A percentile compares a stretch with the other conserved stretches of the same genome.
These are phyloP conservation scores for Quercus lobata DNA, from an alignment of 331 rosid genomes.

Conservation along the genomic window DNA sequence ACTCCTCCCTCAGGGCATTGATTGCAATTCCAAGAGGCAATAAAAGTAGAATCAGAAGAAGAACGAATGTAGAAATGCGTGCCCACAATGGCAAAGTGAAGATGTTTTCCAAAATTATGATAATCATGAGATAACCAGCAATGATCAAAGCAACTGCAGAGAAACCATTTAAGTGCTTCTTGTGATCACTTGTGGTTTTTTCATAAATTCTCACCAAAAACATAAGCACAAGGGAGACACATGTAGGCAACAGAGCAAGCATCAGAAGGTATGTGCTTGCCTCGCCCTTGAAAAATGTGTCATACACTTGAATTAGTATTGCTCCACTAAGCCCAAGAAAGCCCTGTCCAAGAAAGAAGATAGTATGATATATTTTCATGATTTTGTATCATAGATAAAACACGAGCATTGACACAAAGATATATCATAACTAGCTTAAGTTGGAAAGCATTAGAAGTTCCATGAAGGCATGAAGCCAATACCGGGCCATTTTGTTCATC, in stretches of 20 bases:
- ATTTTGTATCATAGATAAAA: background rate
- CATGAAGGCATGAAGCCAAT: background rate
- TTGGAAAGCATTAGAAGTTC: background rate
- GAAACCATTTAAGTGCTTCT: constrained; percentile 62
- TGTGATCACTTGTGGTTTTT: constrained; percentile 30
- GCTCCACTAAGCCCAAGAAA: constrained; percentile 95
- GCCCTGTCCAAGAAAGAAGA: constrained; percentile 49
- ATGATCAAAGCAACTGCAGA: constrained; percentile 52
- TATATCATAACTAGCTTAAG: background rate
- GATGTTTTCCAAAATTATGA: constrained; percentile 50
- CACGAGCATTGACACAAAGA: constrained; percentile 1
- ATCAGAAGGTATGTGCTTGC: constrained; percentile 62
- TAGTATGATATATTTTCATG: background rate
- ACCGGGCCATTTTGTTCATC: background rate
- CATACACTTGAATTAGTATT: constrained; percentile 67
- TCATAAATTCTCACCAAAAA: constrained; percentile 60
- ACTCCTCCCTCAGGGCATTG: constrained; percentile 51
- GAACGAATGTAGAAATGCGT: constrained; percentile 20
- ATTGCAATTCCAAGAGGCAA: constrained; percentile 60
- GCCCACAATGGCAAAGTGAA: constrained; percentile 51
- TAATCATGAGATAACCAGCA: constrained; percentile 66
- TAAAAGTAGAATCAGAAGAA: constrained; percentile 52
- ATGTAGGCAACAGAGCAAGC: constrained; percentile 72
- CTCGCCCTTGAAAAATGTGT: constrained; percentile 46
- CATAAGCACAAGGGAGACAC: constrained; percentile 48